Percentiles rank a stretch among this genome's conserved stretches.
Evolutionary conservation across 495 filamentous ascomycete species (phyloP).

Genomic region (Symbiotaphrina buchneri): DNA sequence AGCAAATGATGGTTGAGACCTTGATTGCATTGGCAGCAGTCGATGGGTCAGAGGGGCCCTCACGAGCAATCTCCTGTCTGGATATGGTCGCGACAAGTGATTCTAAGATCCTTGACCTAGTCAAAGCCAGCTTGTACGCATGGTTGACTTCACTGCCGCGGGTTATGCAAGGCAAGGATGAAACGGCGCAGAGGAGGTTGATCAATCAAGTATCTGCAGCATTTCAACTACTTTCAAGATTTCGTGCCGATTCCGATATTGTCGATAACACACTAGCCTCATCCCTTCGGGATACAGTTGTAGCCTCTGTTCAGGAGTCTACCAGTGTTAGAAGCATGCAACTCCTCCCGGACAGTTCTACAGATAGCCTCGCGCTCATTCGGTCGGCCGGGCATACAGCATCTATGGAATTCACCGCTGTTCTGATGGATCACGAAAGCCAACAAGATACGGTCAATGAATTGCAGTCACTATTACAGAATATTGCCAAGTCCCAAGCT

Average conservation of each 20-base stretch:
- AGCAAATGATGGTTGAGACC: constrained; percentile 55
- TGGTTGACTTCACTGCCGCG: constrained; percentile 68
- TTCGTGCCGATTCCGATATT: constrained; percentile 43
- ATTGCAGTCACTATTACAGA: constrained; percentile 21
- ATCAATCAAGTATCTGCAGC: constrained; percentile 53
- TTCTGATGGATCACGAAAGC: constrained; percentile 40
- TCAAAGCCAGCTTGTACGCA: constrained; percentile 52
- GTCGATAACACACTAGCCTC: constrained; percentile 43
- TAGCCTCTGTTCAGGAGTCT: constrained; percentile 9
- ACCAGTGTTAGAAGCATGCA: constrained; percentile 2
- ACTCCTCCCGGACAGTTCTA: background rate
- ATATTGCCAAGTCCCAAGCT: constrained; percentile 18
- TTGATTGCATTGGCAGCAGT: constrained; percentile 46
- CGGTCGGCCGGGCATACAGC: background rate
- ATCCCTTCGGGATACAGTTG: constrained; percentile 36
- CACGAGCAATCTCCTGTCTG: constrained; percentile 19
- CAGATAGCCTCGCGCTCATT: constrained; percentile 7
- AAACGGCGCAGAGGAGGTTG: constrained; percentile 44
- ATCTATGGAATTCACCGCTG: constrained; percentile 26
- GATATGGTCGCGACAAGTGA: constrained; percentile 40
- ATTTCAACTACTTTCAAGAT: constrained; percentile 39
- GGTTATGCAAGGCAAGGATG: constrained; percentile 68
- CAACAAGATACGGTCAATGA: constrained; percentile 33
- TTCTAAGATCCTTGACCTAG: constrained; percentile 33
- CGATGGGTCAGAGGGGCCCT: constrained; percentile 17